Evolutionary conservation across 805 yeast species (phyloP), one percentile per base, ranked within the genome.

Genomic region (Metschnikowia bowlesiae): DNA sequence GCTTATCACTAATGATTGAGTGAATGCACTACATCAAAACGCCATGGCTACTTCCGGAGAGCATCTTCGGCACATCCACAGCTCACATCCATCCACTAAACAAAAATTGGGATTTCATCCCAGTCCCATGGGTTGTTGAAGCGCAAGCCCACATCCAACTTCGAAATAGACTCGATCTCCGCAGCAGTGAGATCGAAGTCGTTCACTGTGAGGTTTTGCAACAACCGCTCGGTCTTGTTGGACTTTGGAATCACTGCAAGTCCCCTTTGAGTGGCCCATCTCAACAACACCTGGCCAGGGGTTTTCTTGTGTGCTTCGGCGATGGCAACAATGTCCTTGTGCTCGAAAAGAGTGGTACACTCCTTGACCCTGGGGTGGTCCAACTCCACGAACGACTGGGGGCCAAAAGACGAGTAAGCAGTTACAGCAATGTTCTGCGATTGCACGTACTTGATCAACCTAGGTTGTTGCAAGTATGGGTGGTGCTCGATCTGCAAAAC

Each of bases 401-500:
- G 62, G 10, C 62, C 62, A 46, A 58, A 58, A 11, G 62, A 58
- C 6, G 60, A 56, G 59, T 58, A 58, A 2, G 59, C 62, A n/a
- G 59, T 56, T 48, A 58, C 45, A 44, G 59, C 60, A 48, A 58
- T 58, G 43, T 51, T 50, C 51, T 58, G 39, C 10, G 48, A 37
- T 47, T 56, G 51, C 35, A 56, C 61, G 47, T 63, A 51, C 58
- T 63, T 43, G 37, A 59, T 60, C 56, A 64, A 65, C 58, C 75
- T 75, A 52, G 78, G 78, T 72, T 88, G 96, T 53, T 87, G 87
- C 64, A 89, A 76, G 76, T 89, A 89, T 54, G 96, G 96, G 68
- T 89, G 96, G 67, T 88, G 95, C 75, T 89, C 96, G 58, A 89
- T 85, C 71, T 89, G 96, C 61, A 89, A 77, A 49, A 85, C 87